Percentiles rank a stretch among this genome's conserved stretches.
These are phyloP conservation scores for Trifolium dubium DNA, from an alignment of 306 rosid genomes.

Conservation along the genomic window DNA sequence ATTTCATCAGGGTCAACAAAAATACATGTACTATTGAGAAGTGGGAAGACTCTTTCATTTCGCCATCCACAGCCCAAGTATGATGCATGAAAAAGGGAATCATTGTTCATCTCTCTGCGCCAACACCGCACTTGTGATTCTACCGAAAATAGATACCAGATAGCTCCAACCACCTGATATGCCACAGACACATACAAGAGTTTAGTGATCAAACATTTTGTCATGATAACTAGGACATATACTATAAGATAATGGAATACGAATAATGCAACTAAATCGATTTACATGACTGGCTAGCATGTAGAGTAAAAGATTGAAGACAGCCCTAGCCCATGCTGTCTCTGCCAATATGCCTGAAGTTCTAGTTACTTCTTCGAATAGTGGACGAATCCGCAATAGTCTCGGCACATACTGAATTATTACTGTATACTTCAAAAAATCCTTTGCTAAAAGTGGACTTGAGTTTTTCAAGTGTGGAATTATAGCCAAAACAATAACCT, in stretches of 20 bases:
- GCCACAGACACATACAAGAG: background rate
- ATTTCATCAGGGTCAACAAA: constrained; percentile 49
- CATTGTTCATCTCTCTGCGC: constrained; percentile 28
- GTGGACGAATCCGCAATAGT: constrained; percentile 70
- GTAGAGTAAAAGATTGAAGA: constrained; percentile 76
- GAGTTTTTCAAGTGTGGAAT: constrained; percentile 38
- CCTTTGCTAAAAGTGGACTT: constrained; percentile 48
- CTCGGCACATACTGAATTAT: constrained; percentile 76
- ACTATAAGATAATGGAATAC: background rate
- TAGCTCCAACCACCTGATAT: constrained; percentile 74
- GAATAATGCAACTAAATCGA: constrained; percentile 19
- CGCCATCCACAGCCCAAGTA: constrained; percentile 39
- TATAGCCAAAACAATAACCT: constrained; percentile 57
- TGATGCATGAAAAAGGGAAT: background rate
- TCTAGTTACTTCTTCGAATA: constrained; percentile 72
- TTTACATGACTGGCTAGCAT: constrained; percentile 94
- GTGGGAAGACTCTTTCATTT: rapidly evolving
- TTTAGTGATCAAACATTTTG: constrained; percentile 34
- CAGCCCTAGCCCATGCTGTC: constrained; percentile 92
- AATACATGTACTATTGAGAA: constrained; percentile 48
- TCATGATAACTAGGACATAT: constrained; percentile 6
- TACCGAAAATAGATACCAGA: constrained; percentile 74
- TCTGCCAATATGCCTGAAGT: constrained; percentile 83
- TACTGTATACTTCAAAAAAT: constrained; percentile 54
- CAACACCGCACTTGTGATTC: constrained; percentile 72